Evolutionary conservation across 352 stramenopile genomes (phyloP).

Genomic region (Pythium sukuiense): DNA sequence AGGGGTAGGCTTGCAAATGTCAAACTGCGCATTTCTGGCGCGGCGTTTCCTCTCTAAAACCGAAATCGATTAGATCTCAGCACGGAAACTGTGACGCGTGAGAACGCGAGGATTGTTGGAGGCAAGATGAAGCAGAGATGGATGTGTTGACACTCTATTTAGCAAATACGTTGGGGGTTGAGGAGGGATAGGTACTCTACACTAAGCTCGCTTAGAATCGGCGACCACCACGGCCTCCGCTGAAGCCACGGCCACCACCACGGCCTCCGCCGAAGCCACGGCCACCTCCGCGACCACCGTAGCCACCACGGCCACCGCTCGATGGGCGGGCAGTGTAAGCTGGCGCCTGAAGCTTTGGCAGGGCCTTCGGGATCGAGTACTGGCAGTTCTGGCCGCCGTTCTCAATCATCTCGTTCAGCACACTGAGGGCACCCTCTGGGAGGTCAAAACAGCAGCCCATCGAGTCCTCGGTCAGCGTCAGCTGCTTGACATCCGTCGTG

Average conservation of each 20-base stretch:
- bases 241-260: slow-evolving; percentile 34
- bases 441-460: slow-evolving; percentile 92
- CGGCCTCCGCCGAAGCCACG: slow-evolving; percentile 40
- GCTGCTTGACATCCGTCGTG: slow-evolving; percentile 84
- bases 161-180: slow-evolving; percentile 12
- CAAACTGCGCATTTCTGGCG: background rate
- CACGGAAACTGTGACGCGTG: background rate
- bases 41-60: background rate
- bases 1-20: background rate
- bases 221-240: slow-evolving; percentile 23
- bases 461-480: slow-evolving; percentile 87
- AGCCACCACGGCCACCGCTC: slow-evolving; percentile 31
- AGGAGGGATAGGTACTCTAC: slow-evolving; percentile 7
- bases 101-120: background rate
- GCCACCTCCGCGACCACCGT: slow-evolving; percentile 39
- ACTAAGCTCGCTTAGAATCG: slow-evolving; percentile 21
- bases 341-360: slow-evolving; percentile 78
- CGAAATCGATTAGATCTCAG: background rate
- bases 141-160: slow-evolving; percentile 14
- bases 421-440: slow-evolving; percentile 55
- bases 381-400: slow-evolving; percentile 49
- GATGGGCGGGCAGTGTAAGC: slow-evolving; percentile 48
- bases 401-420: slow-evolving; percentile 80
- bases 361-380: slow-evolving; percentile 76
- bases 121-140: background rate